Conservation (phyloP, 106 monocot genomes). For the Xerophyta viscosa region DNA sequence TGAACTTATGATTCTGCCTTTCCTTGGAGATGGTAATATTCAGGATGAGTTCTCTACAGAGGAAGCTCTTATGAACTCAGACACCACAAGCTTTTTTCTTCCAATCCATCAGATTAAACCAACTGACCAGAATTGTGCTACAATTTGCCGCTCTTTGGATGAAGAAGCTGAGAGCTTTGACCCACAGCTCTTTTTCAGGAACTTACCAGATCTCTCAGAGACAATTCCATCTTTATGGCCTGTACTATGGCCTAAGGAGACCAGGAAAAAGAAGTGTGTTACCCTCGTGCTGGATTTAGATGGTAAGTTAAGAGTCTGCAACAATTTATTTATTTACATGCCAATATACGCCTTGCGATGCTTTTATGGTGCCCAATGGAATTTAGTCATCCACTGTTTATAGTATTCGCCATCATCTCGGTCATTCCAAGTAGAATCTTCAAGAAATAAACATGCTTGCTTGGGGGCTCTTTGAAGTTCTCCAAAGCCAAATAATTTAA, state of each 20-base stretch:
- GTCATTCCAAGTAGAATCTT: too few species aligned
- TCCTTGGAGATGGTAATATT: conserved; percentile 18
- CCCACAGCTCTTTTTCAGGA: conserved; percentile 39
- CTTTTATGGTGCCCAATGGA: too few species aligned
- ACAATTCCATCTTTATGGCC: conserved; percentile 27
- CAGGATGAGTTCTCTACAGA: conserved; percentile 17
- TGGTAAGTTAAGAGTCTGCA: too few species aligned
- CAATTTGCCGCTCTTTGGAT: conserved; percentile 14
- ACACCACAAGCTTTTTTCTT: conserved; percentile 40
- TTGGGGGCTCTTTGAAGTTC: too few species aligned
- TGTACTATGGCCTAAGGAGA: conserved; percentile 20
- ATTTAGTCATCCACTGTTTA: too few species aligned
- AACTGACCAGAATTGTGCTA: conserved; percentile 26
- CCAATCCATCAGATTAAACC: conserved; percentile 39
- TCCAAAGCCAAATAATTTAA: too few species aligned
- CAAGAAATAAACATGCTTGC: too few species aligned
- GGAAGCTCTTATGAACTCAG: conserved; percentile 19
- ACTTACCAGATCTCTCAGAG: conserved; percentile 43
- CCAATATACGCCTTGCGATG: too few species aligned
- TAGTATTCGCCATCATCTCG: too few species aligned
- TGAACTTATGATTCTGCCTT: conserved; percentile 43
- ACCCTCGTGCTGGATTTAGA: conserved; percentile 93
- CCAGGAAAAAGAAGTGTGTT: conserved; percentile 29
- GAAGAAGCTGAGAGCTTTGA: conserved; percentile 33
- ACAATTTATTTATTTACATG: too few species aligned